Evolutionary conservation across 1,284 basidiomycete genomes (phyloP).

Genomic region (Microbotryomycetes sp.): DNA sequence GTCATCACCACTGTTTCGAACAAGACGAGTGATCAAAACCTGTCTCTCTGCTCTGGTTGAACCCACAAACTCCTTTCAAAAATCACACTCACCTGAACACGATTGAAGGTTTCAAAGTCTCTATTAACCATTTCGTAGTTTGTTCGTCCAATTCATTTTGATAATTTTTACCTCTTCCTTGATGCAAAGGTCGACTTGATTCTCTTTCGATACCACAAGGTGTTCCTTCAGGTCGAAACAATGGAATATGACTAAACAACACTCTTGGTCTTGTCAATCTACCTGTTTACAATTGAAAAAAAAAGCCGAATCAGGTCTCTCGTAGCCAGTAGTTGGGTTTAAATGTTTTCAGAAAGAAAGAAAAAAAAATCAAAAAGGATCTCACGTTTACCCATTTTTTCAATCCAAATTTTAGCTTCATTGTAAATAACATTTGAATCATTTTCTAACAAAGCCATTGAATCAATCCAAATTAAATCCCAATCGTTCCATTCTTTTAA

Average conservation of each 20-base stretch:
- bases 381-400: slow-evolving; percentile 18
- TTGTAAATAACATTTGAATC: slow-evolving; percentile 10
- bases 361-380: slow-evolving; percentile 43
- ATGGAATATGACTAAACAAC: slow-evolving; percentile 73
- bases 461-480: slow-evolving; percentile 38
- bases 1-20: slow-evolving; percentile 74
- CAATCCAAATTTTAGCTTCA: slow-evolving; percentile 22
- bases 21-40: not conserved
- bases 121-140: slow-evolving; percentile 62
- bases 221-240: slow-evolving; percentile 62
- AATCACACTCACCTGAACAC: slow-evolving; percentile 59
- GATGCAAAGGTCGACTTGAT: slow-evolving; percentile 55
- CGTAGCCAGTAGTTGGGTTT: not conserved
- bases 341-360: not conserved
- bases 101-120: slow-evolving; percentile 56
- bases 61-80: slow-evolving; percentile 8
- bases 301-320: slow-evolving; percentile 4
- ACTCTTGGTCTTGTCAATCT: slow-evolving; percentile 49
- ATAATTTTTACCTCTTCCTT: slow-evolving; percentile 72
- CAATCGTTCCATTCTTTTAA: slow-evolving; percentile 63
- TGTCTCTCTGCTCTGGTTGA: too few species aligned
- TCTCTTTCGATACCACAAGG: slow-evolving; percentile 70
- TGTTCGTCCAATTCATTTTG: slow-evolving; percentile 69
- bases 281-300: slow-evolving; percentile 14
- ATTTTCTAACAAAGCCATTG: slow-evolving; percentile 37